Percentiles rank a stretch among this genome's conserved stretches.
These are phyloP conservation scores for Parietichytrium sp. DNA, from an alignment of 108 stramenopile species.

Conservation along the genomic window DNA sequence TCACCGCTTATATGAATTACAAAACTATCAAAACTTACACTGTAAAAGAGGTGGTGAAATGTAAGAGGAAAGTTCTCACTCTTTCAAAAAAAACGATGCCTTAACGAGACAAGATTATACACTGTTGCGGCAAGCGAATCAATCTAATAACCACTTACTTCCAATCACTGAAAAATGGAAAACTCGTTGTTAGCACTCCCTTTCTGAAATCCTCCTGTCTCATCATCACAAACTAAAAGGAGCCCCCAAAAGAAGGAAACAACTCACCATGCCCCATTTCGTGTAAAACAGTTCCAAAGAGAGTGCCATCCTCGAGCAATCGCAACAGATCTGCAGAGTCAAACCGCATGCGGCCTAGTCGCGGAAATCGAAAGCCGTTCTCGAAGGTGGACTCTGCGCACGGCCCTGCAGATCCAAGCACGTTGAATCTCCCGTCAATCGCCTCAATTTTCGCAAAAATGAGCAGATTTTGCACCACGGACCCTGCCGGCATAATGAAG, in stretches of 20 bases:
- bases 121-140: no score
- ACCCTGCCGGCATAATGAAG: not conserved
- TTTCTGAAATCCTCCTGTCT: no score
- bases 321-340: not conserved
- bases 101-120: no score
- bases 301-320: not conserved
- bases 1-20: no score
- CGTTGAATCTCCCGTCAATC: not conserved
- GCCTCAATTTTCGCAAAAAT: not conserved
- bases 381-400: not conserved
- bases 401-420: conserved; percentile 9
- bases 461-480: not conserved
- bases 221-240: no score
- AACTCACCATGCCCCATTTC: not conserved
- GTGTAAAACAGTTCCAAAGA: not conserved
- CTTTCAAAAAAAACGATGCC: no score
- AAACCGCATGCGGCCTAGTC: not conserved
- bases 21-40: no score
- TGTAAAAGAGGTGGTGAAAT: no score
- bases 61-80: no score
- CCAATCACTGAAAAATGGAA: no score
- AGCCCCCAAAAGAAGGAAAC: not conserved
- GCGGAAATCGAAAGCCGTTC: not conserved
- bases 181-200: no score
- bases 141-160: no score